Conservation (phyloP, 2,329 filamentous ascomycete species). For the Xylariaceae sp. region DNA sequence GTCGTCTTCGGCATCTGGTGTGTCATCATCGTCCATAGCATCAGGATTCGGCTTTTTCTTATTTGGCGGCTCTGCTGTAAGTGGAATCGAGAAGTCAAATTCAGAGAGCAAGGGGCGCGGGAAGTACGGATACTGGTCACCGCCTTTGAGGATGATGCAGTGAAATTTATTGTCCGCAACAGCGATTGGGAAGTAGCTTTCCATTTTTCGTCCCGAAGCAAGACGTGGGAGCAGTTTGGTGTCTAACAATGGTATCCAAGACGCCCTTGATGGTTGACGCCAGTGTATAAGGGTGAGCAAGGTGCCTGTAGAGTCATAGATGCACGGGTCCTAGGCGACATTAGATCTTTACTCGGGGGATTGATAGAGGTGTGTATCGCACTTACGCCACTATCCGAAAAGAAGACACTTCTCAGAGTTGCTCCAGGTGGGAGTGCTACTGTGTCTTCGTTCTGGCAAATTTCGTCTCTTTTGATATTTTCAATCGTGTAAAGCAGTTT, state of each 20-base stretch:
- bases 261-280: slow-evolving; percentile 82
- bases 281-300: slow-evolving; percentile 89
- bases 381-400: slow-evolving; percentile 85
- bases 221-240: slow-evolving; percentile 84
- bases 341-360: slow-evolving; percentile 31
- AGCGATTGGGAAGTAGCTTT: slow-evolving; percentile 93
- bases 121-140: slow-evolving; percentile 91
- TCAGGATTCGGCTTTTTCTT: slow-evolving; percentile 43
- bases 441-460: slow-evolving; percentile 93
- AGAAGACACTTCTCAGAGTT: slow-evolving; percentile 83
- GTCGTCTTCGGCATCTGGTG: slow-evolving; percentile 41
- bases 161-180: slow-evolving; percentile 92
- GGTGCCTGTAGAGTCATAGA: slow-evolving; percentile 92
- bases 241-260: slow-evolving; percentile 91
- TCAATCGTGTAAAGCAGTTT: slow-evolving; percentile 90
- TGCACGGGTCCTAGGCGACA: slow-evolving; percentile 77
- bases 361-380: background rate
- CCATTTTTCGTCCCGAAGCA: slow-evolving; percentile 82
- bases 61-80: slow-evolving; percentile 61
- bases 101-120: slow-evolving; percentile 88
- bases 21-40: slow-evolving; percentile 41
- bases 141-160: slow-evolving; percentile 98
- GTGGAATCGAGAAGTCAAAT: slow-evolving; percentile 88
- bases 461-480: slow-evolving; percentile 90
- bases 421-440: slow-evolving; percentile 80